These are phyloP conservation scores for Xerocomus nothofagi DNA, from an alignment of 1,284 basidiomycete species.

Conservation along the genomic window DNA sequence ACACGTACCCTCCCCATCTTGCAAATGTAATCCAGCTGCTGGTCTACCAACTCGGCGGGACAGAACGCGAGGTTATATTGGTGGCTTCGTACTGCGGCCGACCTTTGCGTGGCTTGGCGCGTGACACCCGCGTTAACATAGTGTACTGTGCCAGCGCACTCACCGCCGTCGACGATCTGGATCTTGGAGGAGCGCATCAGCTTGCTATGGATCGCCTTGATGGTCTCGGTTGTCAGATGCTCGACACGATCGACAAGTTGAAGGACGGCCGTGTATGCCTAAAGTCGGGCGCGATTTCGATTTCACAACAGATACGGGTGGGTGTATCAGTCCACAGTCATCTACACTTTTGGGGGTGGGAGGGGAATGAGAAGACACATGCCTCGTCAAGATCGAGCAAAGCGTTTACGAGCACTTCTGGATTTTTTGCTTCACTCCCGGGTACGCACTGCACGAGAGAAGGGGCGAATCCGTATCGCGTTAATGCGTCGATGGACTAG, in stretches of 20 bases:
- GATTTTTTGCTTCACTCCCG: slow-evolving; percentile 25
- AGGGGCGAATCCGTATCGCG: slow-evolving; percentile 29
- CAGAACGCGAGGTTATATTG: slow-evolving; percentile 40
- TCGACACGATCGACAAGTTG: slow-evolving; percentile 27
- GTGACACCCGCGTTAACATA: slow-evolving; percentile 40
- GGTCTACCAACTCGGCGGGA: slow-evolving; percentile 39
- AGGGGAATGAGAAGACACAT: not conserved
- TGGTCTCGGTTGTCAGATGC: slow-evolving; percentile 28
- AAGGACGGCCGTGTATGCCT: slow-evolving; percentile 30
- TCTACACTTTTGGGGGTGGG: too few relatives aligned
- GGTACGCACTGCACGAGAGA: slow-evolving; percentile 25
- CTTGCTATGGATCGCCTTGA: slow-evolving; percentile 31
- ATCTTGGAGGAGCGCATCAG: slow-evolving; percentile 37
- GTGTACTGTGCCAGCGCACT: slow-evolving; percentile 12
- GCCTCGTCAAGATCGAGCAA: slow-evolving; percentile 32
- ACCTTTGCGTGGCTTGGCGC: slow-evolving; percentile 37
- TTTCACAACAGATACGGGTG: not conserved
- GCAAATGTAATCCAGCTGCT: slow-evolving; percentile 44
- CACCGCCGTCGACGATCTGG: slow-evolving; percentile 21
- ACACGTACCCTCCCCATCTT: slow-evolving; percentile 39
- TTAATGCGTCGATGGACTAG: slow-evolving; percentile 31
- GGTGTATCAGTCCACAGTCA: not conserved
- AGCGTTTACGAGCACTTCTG: slow-evolving; percentile 18
- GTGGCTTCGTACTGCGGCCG: slow-evolving; percentile 36
- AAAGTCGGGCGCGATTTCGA: not conserved